Base-by-base conservation (phyloP, 208 protist genomes). In the Trypanosoma rangeli region DNA sequence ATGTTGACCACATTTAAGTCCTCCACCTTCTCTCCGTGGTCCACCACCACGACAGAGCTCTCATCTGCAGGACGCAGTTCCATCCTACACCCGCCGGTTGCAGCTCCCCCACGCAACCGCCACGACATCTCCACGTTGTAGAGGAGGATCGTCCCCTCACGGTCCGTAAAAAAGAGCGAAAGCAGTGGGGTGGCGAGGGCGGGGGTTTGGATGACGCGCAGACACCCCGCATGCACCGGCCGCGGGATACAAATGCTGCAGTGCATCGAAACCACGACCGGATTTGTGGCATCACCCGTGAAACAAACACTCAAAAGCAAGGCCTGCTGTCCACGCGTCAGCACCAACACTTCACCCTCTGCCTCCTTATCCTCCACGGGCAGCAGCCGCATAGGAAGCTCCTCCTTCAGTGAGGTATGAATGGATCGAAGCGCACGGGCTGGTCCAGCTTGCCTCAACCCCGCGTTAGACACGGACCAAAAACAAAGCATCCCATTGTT, bases 81-180 rank as follows among this genome's bases (percentile, higher is more conserved):
- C 55, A 82, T 60, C 76, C 81, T 28, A 26, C 54, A 63, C 71
- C 49, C 74, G 65, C 60, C 70, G 39, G 29, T 58, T 29, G 72
- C 82, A 20, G 1, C 35, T 49, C 1, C 35, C 33, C 24, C 53
- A 42, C 28, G 61, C 56, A 58, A 71, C n/a, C 79, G 78, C 86
- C 89, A 94, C 58, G 33, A 35, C 89, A 92, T 92, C 42, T 85
- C 80, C 13, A 88, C 66, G 65, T 86, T 94, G 80, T 92, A 86
- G 15, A 94, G 71, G 18, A 82, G 72, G 29, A 94, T 42, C 5
- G 81, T 85, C 12, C 89, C 89, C 55, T 90, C 78, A 49, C 61
- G 65, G 59, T 87, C 82, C 13, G 77, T 79, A 18, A 82, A 55
- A 79, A 90, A 92, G 12, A 92, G 53, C 3, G 80, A 85, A 16